Evolutionary conservation across 202 grass and related monocot genomes (phyloP), one percentile per base, ranked within the genome.

Genomic region (Saccharum hybrid): DNA sequence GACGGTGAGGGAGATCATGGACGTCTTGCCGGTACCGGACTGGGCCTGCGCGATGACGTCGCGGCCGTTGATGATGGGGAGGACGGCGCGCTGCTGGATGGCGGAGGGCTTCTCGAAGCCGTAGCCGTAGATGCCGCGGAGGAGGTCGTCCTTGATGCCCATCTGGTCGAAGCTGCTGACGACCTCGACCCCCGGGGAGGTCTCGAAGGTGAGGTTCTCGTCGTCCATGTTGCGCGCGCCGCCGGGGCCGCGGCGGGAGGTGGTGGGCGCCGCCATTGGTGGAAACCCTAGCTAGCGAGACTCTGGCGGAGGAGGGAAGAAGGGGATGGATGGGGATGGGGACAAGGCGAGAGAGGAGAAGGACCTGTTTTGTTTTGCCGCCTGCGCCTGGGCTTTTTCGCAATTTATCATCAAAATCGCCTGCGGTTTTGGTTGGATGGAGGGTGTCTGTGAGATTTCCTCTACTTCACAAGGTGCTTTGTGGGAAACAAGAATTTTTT

Each of bases 21-120:
- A 98, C 22, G 96, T 94, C 86, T 98, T 98, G 19, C 93, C 96
- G n/a, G 96, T 96, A 1, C 93, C 91, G 14, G 96, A 98, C 86
- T 98, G 96, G 12, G 96, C 96, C 91, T 98, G 93, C 6, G 96
- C 93, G 71, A 98, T 98, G 72, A 98, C 89, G 88, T 98, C 96
- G 56, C 93, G 89, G 40, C 91, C 89, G 12, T 56, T 65, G 72
- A 95, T 90, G 42, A 98, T 98, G 42, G 91, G 96, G 81, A 98
- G 81, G 37, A 94, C 82, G 57, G 93, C 93, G 13, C 93, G 79
- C 93, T 94, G 89, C 91, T 96, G 93, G 90, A 98, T 94, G 19
- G 96, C 91, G 2, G 93, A 96, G 18, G 96, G 96, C 71, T 94
- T 94, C 89, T 96, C 96, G 81, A 94, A 92, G 34, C 93, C 96